Evolutionary conservation across 2,329 filamentous ascomycete species (phyloP), one percentile per base, ranked within the genome.

Genomic region (Xylariales sp.): DNA sequence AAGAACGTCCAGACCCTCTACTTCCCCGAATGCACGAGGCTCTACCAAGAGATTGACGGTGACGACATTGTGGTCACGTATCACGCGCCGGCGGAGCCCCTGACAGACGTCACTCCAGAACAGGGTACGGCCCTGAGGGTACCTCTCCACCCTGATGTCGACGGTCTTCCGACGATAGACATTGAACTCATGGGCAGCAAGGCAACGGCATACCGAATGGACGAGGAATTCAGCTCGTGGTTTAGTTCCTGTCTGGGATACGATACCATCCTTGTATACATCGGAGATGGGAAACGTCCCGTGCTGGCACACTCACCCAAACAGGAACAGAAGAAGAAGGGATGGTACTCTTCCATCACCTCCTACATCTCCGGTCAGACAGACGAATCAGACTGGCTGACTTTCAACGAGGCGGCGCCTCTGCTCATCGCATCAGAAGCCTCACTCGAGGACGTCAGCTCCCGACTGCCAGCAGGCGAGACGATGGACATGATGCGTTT

Each of bases 361-460:
- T 60, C 52, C 38, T 65, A 58, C 43, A 40, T 71, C 27, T 40
- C 49, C 29, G 50, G 51, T 4, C 21, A 22, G 12, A 46, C 44
- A 4, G 25, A 52, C 7, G 61, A 71, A 10, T 57, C 67, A 10
- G 66, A 71, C 25, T 74, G 68, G 55, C 71, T 91, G 31, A 78
- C 76, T 2, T 93, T 91, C 62, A 77, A 80, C 28, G 87, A 93
- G 61, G 77, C 78, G 48, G 86, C 86, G 1, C 84, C 87, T 1
- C 86, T 85, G 58, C 74, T 95, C 11, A 62, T 95, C 18, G 73
- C 83, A 4, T 86, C 82, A 1, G 72, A 81, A 46, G 74, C 78
- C 2, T 93, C 86, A 1, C 72, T 90, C n/a, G 63, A 70, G 15
- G 73, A 86, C 51, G 76, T 94, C 34, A 78, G 76, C 24, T 57